Base-by-base conservation (phyloP, 805 yeast species). In the Starmerella potacharoeniae region DNA sequence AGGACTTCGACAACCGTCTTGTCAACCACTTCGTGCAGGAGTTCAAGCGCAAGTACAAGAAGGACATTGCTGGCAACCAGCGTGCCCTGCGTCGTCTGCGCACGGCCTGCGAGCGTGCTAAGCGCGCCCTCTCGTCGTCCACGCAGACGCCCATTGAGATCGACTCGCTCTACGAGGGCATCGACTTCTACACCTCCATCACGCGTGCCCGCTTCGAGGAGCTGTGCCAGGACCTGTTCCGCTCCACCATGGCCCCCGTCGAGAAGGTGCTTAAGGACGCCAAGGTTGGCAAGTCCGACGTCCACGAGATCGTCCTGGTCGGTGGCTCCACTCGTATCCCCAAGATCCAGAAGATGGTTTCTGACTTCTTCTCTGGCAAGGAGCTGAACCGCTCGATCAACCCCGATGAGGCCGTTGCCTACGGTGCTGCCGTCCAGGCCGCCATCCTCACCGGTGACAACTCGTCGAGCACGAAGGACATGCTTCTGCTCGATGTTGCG, bases 251-350 rank as follows among this genome's bases (percentile, higher is more conserved):
- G 64, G 95, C 86, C 65, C 97, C 97, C 61, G 96, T 90, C 64
- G 96, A 89, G 79, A 86, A 85, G 77, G 96, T 89, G 53, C 81
- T 90, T 74, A 83, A 81, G 72, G 96, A 90, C 73, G 78, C 96
- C 64, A 84, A 86, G 77, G 75, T 87, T 66, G 95, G 86, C 78
- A 89, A 90, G 80, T 79, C 95, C 51, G 81, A 80, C 68, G 89
- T 90, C 65, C 78, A 89, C 73, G 96, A 90, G 78, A 86, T 89
- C 69, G 96, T 89, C 64, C 78, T 89, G 53, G 97, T 89, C 66
- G 97, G 97, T 80, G 96, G 96, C 75, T 89, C 97, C 61, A 90
- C 97, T 65, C 89, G 96, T 84, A 89, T 89, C 76, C 97, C 97
- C 77, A 89, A 86, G 78, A 83, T 90, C 64, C 96, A 89, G 78